Evolutionary conservation across 495 filamentous ascomycete genomes (phyloP).

Genomic region (Xylaria acuta): DNA sequence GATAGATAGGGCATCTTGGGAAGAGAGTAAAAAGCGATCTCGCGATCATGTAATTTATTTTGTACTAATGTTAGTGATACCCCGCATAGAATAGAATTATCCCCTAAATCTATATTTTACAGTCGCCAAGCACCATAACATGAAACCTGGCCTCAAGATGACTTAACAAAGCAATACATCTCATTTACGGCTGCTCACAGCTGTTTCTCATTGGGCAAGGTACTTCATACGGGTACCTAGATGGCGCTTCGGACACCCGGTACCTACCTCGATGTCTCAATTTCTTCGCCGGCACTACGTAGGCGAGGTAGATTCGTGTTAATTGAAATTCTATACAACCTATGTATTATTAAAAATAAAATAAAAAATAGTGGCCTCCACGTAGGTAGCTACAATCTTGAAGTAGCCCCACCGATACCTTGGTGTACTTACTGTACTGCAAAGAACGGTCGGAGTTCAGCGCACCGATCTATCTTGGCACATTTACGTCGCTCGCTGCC

Average conservation of each 20-base stretch:
- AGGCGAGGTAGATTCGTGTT: neutral
- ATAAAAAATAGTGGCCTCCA: too few relatives aligned
- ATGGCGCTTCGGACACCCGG: neutral
- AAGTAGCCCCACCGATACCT: neutral
- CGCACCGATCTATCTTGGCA: neutral
- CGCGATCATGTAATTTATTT: conserved; percentile 1
- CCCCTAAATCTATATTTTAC: neutral
- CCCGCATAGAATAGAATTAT: neutral
- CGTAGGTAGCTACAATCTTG: too few relatives aligned
- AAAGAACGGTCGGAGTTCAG: neutral
- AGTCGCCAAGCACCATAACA: neutral
- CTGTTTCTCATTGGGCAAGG: too few relatives aligned
- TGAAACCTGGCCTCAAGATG: neutral
- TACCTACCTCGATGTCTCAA: neutral
- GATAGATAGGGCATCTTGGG: neutral
- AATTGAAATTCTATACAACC: neutral
- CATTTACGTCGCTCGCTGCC: neutral
- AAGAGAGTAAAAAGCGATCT: neutral
- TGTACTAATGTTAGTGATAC: neutral
- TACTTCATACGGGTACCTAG: too few relatives aligned
- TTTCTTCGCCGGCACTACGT: neutral
- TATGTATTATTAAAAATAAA: neutral
- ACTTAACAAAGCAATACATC: neutral
- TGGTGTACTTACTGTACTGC: neutral
- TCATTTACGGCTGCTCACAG: too few relatives aligned